Conservation (phyloP, 768 basidiomycete species). For the Russula dissimulans region DNA sequence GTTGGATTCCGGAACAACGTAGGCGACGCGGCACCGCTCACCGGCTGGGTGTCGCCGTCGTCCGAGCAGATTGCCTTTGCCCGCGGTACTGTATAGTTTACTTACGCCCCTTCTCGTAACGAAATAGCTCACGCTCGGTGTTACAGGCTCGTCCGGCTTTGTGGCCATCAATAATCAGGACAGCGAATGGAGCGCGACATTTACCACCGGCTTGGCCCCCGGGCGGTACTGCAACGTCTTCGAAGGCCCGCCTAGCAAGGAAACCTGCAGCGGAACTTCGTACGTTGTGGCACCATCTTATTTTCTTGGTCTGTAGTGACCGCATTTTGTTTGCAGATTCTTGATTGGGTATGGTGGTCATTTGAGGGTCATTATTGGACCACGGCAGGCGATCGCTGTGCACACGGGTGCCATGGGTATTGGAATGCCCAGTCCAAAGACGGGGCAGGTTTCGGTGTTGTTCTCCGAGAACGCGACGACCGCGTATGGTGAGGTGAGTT, state of each 20-base stretch:
- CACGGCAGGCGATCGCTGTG: slow-evolving; percentile 23
- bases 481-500: slow-evolving; percentile 43
- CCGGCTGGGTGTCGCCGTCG: slow-evolving; percentile 49
- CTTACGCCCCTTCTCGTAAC: not conserved
- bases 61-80: slow-evolving; percentile 59
- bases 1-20: slow-evolving; percentile 52
- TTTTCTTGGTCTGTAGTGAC: no score
- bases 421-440: not conserved
- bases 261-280: slow-evolving; percentile 43
- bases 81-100: slow-evolving; percentile 36
- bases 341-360: slow-evolving; percentile 10
- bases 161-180: slow-evolving; percentile 62
- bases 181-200: slow-evolving; percentile 44
- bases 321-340: slow-evolving; percentile 14
- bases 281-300: slow-evolving; percentile 19
- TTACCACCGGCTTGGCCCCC: slow-evolving; percentile 46
- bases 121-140: not conserved
- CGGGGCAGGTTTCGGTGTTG: slow-evolving; percentile 4
- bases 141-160: slow-evolving; percentile 47
- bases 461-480: slow-evolving; percentile 51
- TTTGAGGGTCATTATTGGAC: slow-evolving; percentile 21
- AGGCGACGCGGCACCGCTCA: slow-evolving; percentile 36
- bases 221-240: slow-evolving; percentile 61
- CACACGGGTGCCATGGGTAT: slow-evolving; percentile 18
- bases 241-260: slow-evolving; percentile 34